Base-by-base conservation (phyloP, 345 rosid genomes). In the Triadica sebifera region DNA sequence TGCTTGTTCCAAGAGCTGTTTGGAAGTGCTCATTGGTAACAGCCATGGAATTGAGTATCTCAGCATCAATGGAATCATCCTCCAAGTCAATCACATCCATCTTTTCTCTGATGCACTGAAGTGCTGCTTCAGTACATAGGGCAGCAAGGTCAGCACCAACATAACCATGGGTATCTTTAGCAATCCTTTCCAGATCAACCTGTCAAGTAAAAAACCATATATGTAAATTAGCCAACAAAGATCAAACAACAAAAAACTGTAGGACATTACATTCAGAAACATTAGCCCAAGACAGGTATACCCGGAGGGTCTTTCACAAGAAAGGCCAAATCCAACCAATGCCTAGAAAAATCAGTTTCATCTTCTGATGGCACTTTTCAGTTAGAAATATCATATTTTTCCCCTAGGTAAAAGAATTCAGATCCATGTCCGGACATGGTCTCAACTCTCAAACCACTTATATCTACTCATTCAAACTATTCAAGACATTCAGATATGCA, bases 71-170 rank as follows among this genome's bases (percentile, higher is more conserved):
- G 45, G 85, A 75, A 0, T 87, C 91, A 61, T 87, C 94, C 72
- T 89, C 94, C 74, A 89, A 78, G 70, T 87, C 91, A 72, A 89
- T 87, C 8, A 87, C 90, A 70, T 89, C 94, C 90, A 89, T 87
- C 80, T 89, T 87, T 83, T 87, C 94, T 74, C 94, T 82, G 59
- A 89, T 89, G 73, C 91, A 89, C 67, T 87, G 94, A 39, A 89
- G 83, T 62, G 94, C 90, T 74, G 94, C 84, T 85, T 89, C 90
- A 52, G 94, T 87, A 76, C 90, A 89, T 43, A 89, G 67, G 52
- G 91, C 88, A 75, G 94, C 91, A 77, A 89, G 91, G 71, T 89
- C 91, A 17, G 93, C 84, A 78, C 91, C 91, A 20, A 87, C 91
- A 81, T 82, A 87, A 8, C 91, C 90, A 70, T 83, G 85, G 24